Evolutionary conservation across 2,329 filamentous ascomycete genomes (phyloP).

Genomic region (Ophiocordyceps robertsii): DNA sequence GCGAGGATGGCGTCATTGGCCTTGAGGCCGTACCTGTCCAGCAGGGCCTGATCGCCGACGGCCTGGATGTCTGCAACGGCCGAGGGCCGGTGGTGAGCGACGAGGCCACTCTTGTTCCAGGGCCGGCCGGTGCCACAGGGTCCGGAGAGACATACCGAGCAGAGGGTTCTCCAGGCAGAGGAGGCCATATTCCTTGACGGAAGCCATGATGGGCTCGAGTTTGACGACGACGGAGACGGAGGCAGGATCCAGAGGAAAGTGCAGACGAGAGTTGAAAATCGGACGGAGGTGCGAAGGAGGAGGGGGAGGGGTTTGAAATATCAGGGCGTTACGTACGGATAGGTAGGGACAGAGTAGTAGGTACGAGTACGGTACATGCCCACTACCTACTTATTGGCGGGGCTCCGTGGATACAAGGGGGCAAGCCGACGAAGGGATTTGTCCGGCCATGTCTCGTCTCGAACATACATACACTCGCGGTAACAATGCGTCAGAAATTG

Average conservation of each 20-base stretch:
- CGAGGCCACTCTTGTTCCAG: background rate
- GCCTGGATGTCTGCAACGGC: slow-evolving; percentile 69
- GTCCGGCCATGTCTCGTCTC: too few species aligned
- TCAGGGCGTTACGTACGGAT: too few species aligned
- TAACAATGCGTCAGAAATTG: too few species aligned
- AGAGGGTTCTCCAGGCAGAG: slow-evolving; percentile 95
- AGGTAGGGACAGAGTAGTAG: too few species aligned
- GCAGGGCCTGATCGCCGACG: slow-evolving; percentile 64
- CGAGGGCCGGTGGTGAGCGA: slow-evolving; percentile 1
- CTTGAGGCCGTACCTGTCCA: slow-evolving; percentile 89
- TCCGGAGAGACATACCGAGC: slow-evolving; percentile 51
- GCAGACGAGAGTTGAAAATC: background rate
- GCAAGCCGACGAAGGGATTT: too few species aligned
- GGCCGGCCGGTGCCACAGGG: background rate
- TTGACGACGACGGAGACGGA: background rate
- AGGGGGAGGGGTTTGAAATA: too few species aligned
- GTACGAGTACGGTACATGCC: too few species aligned
- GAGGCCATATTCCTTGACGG: slow-evolving; percentile 70
- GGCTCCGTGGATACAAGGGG: too few species aligned
- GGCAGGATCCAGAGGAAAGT: background rate
- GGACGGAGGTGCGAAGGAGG: too few species aligned
- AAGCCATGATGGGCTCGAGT: slow-evolving; percentile 46
- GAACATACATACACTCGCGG: too few species aligned
- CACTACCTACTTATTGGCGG: too few species aligned
- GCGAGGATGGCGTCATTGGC: slow-evolving; percentile 95